Base-by-base conservation (phyloP, 2,329 filamentous ascomycete species). In the Chaetomium strumarium region DNA sequence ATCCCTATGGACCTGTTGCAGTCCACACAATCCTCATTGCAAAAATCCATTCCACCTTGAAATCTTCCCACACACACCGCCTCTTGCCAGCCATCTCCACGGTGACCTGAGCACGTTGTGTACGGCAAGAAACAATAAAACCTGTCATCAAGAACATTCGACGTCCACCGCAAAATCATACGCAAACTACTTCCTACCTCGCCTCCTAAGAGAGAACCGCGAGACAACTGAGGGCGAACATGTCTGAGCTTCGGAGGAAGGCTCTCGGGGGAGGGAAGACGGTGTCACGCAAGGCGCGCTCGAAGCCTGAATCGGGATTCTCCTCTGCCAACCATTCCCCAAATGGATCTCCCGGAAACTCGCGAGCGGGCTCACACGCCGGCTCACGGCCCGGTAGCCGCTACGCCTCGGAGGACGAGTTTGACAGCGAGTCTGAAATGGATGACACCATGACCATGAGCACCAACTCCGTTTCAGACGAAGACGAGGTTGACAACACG, bases 211-310 rank as follows among this genome's bases (percentile, higher is more conserved):
- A 9, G 17, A 13, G 17, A 12, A n/a, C 1, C 9, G 5, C 34
- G n/a, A 48, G 10, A 20, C n/a, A 33, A 40, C 12, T 38, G 33
- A 45, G 19, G 19, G n/a, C 14, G 10, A 63, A 37, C 36, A 86
- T 86, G 82, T 81, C 78, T 64, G 81, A 85, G 63, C 73, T 80
- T 51, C 75, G 83, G 61, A 84, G 86, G 65, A 84, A 86, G 68
- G 84, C 81, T 46, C 79, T 88, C 56, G 83, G 85, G 70, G 83
- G 81, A 71, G 79, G 80, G 66, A 90, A 90, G 73, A 90, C 85
- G 14, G 70, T 81, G 33, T 89, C 86, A 43, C 78, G 77, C 62
- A 89, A 88, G 68, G 83, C 84, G 19, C 77, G 75, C 55, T 78
- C 79, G 19, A 74, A 75, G 55, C 74, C 75, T 39, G 77, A 78